Conservation (phyloP, 1,284 basidiomycete genomes). For the Fistulinella cinereoalba region DNA sequence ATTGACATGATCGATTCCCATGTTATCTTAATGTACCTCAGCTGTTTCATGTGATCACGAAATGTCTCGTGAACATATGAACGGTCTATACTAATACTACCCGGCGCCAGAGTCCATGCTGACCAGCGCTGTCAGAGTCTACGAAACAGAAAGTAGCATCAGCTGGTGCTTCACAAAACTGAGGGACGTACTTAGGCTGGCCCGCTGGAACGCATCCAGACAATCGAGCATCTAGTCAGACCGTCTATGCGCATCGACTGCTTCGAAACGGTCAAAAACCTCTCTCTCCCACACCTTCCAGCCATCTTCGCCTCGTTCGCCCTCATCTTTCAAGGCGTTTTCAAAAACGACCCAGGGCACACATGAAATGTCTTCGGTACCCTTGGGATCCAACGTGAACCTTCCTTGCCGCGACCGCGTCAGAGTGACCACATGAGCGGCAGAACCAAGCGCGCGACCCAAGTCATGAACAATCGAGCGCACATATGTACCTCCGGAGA, state of each 20-base stretch:
- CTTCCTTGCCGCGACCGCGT: constrained; percentile 83
- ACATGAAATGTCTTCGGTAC: constrained; percentile 44
- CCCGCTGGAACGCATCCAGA: background rate
- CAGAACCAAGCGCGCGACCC: constrained; percentile 76
- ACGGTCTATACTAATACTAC: no score
- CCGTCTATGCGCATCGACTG: constrained; percentile 41
- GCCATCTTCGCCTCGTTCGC: constrained; percentile 58
- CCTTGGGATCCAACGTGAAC: constrained; percentile 56
- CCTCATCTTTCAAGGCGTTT: constrained; percentile 54
- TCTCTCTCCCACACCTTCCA: constrained; percentile 71
- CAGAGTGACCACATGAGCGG: constrained; percentile 88
- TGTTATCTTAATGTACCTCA: no score
- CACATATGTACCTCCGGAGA: constrained; percentile 96
- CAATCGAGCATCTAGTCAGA: constrained; percentile 1
- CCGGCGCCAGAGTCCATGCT: no score
- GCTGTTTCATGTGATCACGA: no score
- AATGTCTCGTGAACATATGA: no score
- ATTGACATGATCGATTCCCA: no score
- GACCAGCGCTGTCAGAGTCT: no score
- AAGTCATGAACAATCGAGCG: constrained; percentile 91
- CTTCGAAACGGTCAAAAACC: constrained; percentile 58
- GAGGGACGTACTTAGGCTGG: background rate
- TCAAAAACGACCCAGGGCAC: constrained; percentile 81
- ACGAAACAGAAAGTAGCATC: no score
- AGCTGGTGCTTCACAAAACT: background rate